phyloP scores from a whole-genome alignment of 257 asterid genomes.

The Ehretia macrophylla region DNA sequence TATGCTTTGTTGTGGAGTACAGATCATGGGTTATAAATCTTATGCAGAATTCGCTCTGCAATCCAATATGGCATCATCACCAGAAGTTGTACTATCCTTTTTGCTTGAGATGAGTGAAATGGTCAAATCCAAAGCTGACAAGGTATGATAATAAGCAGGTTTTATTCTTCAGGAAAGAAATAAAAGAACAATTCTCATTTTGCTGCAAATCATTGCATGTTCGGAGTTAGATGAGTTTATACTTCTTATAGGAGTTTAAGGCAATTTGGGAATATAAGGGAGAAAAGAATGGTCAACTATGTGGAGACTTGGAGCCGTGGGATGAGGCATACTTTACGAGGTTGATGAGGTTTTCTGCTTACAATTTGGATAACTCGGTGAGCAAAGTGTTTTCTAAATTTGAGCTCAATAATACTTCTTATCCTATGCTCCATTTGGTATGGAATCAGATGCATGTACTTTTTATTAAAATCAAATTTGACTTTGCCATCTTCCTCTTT shows the following conservation, averaged over 20 bases:
- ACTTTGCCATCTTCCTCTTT: no score
- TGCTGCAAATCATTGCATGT: constrained; percentile 4
- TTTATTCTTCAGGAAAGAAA: constrained; percentile 12
- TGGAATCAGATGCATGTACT: background rate
- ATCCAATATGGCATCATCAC: constrained; percentile 86
- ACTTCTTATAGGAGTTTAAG: constrained; percentile 60
- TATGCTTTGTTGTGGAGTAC: constrained; percentile 22
- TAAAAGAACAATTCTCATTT: background rate
- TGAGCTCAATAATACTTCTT: background rate
- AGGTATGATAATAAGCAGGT: constrained; percentile 40
- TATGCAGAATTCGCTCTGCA: constrained; percentile 79
- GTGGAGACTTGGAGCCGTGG: constrained; percentile 86
- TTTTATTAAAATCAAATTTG: no score
- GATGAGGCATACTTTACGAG: constrained; percentile 84
- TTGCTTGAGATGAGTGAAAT: constrained; percentile 76
- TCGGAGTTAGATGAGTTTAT: constrained; percentile 12
- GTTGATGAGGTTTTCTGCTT: constrained; percentile 68
- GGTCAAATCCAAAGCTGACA: constrained; percentile 83
- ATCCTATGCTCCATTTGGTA: background rate
- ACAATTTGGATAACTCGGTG: constrained; percentile 75
- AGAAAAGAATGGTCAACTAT: constrained; percentile 33
- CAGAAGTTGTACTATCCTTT: constrained; percentile 77
- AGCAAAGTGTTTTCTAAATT: constrained; percentile 3
- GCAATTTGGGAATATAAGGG: constrained; percentile 62
- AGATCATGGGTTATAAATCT: constrained; percentile 76